Evolutionary conservation across 768 basidiomycete species (phyloP), one percentile per base, ranked within the genome.

Genomic region (Udeniomyces megalosporus): DNA sequence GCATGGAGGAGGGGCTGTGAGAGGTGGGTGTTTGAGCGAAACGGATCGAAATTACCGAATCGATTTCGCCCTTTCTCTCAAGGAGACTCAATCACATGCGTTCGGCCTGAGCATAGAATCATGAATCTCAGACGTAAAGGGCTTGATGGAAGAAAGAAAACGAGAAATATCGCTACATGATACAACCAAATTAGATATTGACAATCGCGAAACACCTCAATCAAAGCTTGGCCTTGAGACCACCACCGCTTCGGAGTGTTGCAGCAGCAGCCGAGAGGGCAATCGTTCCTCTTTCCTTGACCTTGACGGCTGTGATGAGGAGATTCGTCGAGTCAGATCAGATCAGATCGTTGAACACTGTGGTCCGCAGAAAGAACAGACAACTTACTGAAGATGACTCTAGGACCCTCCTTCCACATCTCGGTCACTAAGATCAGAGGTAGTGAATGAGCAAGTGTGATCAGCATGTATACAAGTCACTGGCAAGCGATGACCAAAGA

Each of bases 331-430:
- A 34, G 46, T 69, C 54, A 69, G 65, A 60, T 7, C 35, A 8
- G 20, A 12, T 60, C 35, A 0, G 1, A 17, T 14, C n/a, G 22
- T 24, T 20, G 20, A 24, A 52, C 24, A 17, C n/a, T 22, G 8
- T 2, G 28, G 34, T 22, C 6, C 24, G 28, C 46, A 10, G 28
- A 15, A 17, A 20, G 24, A 31, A 0, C 14, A 6, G 1, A 80
- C 88, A 71, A n/a, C n/a, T n/a, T 68, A 95, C 90, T 77, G 73
- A 99, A 99, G 54, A 96, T 82, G 59, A 97, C 84, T 75, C 83
- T 95, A 65, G 79, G 74, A 2, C 84, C 87, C 68, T 95, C 90
- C 72, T 91, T 95, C 95, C 95, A 99, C 93, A 97, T 96, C 72
- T 88, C 83, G 0, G 93, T 99, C 15, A 90, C 77, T 42, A 42